Conservation (phyloP, 257 asterid genomes). For the Fraxinus cuspidata region DNA sequence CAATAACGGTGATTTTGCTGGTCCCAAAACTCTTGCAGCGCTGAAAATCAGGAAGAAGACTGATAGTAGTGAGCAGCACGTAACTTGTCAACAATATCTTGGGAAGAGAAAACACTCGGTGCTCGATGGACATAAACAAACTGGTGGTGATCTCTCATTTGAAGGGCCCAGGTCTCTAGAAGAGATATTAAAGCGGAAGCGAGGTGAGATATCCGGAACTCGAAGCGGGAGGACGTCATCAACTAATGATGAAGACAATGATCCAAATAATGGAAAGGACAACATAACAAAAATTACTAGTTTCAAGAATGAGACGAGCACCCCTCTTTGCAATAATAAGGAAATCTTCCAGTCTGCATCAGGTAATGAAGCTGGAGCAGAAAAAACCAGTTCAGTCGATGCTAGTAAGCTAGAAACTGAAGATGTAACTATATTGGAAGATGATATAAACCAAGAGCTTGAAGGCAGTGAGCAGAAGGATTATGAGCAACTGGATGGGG, state of each 20-base stretch:
- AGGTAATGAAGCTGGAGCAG: conserved; percentile 28
- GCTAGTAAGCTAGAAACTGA: conserved; percentile 43
- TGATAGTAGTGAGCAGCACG: conserved; percentile 38
- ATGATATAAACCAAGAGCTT: conserved; percentile 42
- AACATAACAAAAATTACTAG: background rate
- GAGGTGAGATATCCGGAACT: conserved; percentile 37
- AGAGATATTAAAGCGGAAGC: conserved; percentile 82
- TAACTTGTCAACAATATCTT: conserved; percentile 25
- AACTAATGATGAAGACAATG: conserved; percentile 27
- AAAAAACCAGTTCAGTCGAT: conserved; percentile 22
- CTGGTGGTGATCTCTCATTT: conserved; percentile 52
- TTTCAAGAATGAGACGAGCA: conserved; percentile 12
- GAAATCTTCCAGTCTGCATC: conserved; percentile 26
- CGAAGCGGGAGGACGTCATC: background rate
- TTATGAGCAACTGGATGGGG: conserved; percentile 65
- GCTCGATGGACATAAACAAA: conserved; percentile 42
- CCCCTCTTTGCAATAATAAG: conserved; percentile 14
- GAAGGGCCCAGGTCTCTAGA: conserved; percentile 87
- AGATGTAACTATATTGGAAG: conserved; percentile 44
- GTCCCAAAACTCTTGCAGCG: conserved; percentile 74
- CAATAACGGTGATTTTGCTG: conserved; percentile 45
- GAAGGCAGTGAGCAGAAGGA: conserved; percentile 55
- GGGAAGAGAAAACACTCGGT: conserved; percentile 67
- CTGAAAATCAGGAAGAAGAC: conserved; percentile 55
- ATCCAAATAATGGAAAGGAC: conserved; percentile 27